A percentile compares a stretch with the other conserved stretches of the same genome.
Conservation (phyloP, 2,329 filamentous ascomycete genomes). For the Huntiella bhutanensis region DNA sequence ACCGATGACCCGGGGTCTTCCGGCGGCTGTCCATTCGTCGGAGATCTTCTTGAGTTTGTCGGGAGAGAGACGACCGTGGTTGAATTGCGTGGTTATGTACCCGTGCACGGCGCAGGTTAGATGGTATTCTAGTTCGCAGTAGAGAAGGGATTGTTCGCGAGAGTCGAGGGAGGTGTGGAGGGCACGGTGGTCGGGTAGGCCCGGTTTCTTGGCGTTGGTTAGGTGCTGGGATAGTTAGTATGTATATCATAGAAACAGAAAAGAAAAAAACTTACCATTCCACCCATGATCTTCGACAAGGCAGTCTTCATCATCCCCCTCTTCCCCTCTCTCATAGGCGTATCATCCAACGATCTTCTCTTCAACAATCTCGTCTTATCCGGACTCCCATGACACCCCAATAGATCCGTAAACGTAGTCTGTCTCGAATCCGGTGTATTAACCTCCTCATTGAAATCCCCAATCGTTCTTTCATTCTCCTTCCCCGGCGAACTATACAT, state of each 20-base stretch:
- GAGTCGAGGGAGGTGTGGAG: constrained; percentile 32
- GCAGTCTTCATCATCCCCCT: constrained; percentile 22
- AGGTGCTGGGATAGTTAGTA: background rate
- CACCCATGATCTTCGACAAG: constrained; percentile 29
- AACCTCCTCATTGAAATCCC: no score
- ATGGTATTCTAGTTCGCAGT: constrained; percentile 38
- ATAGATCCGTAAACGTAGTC: no score
- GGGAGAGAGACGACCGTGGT: constrained; percentile 33
- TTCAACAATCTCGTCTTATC: no score
- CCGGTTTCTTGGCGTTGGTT: background rate
- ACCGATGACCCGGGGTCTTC: constrained; percentile 34
- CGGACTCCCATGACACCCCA: no score
- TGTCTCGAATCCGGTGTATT: no score
- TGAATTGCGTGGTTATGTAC: constrained; percentile 34
- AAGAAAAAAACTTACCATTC: constrained; percentile 25
- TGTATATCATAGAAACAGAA: background rate
- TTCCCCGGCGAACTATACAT: background rate
- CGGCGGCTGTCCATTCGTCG: constrained; percentile 32
- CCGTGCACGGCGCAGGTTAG: constrained; percentile 31
- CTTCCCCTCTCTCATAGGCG: constrained; percentile 11
- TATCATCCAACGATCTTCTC: no score
- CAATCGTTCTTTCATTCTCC: background rate
- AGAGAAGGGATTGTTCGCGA: constrained; percentile 38
- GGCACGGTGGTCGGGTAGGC: constrained; percentile 13
- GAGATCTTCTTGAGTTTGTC: constrained; percentile 32